Evolutionary conservation across 2,329 filamentous ascomycete species (phyloP).

Genomic region (Penicillium sp.): DNA sequence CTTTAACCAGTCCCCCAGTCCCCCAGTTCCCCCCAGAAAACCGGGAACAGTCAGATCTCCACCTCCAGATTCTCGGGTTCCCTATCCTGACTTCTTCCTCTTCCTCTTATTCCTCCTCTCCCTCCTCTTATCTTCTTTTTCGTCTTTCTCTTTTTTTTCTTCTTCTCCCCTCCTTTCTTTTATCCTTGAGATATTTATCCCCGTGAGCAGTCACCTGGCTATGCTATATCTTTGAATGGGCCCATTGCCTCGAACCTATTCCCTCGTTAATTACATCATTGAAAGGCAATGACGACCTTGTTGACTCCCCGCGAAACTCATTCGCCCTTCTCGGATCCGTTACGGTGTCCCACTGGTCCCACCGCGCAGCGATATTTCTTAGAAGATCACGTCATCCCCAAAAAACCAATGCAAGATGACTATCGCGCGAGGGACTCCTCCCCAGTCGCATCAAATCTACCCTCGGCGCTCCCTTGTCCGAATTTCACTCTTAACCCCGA

Average conservation of each 20-base stretch:
- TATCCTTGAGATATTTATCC: not conserved
- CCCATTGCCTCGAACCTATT: not conserved
- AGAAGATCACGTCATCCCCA: slow-evolving; percentile 19
- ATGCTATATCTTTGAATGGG: not conserved
- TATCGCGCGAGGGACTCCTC: slow-evolving; percentile 23
- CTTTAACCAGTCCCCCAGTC: not conserved
- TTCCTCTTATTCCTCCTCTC: not conserved
- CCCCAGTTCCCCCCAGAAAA: too few relatives aligned
- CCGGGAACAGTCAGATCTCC: too few relatives aligned
- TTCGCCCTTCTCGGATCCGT: slow-evolving; percentile 32
- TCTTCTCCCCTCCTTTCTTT: too few relatives aligned
- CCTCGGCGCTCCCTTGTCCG: slow-evolving; percentile 41
- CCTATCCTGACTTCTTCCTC: not conserved
- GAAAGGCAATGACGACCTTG: slow-evolving; percentile 36
- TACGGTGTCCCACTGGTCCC: slow-evolving; percentile 30
- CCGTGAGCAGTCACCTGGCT: not conserved
- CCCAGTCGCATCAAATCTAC: slow-evolving; percentile 29
- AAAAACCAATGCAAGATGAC: slow-evolving; percentile 30
- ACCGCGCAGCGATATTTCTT: slow-evolving; percentile 36
- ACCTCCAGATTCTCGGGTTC: too few relatives aligned
- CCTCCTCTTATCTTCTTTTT: not conserved
- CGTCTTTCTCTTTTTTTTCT: not conserved
- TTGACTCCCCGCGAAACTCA: slow-evolving; percentile 31
- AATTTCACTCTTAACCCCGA: slow-evolving; percentile 32
- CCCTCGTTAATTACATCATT: slow-evolving; percentile 1